Evolutionary conservation across 129 eudicot genomes (phyloP).

Genomic region (Flaveria linearis): DNA sequence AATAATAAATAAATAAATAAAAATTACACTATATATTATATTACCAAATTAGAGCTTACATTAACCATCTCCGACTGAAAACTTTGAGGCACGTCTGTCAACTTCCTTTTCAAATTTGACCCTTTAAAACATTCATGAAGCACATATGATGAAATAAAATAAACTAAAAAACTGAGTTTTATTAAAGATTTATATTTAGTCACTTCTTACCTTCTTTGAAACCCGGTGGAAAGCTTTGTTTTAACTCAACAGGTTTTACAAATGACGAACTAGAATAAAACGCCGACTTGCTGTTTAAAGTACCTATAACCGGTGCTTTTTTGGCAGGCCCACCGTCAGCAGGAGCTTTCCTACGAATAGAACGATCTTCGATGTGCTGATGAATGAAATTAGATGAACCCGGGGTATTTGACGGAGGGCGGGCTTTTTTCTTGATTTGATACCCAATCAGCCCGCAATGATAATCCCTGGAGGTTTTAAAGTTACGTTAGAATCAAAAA

Average conservation of each 20-base stretch:
- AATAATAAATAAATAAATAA: no score
- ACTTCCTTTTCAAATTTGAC: conserved; percentile 44
- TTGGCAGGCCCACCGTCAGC: conserved; percentile 28
- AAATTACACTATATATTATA: background rate
- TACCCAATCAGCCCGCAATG: conserved; percentile 93
- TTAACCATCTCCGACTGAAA: conserved; percentile 12
- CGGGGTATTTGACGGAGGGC: conserved; percentile 24
- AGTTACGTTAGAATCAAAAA: conserved; percentile 21
- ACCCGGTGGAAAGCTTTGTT: conserved; percentile 21
- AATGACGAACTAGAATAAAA: conserved; percentile 19
- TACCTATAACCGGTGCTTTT: conserved; percentile 26
- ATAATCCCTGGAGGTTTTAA: conserved; percentile 74
- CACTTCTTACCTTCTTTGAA: conserved; percentile 39
- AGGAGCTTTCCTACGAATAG: conserved; percentile 32
- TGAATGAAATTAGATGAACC: conserved; percentile 34
- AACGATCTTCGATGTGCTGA: conserved; percentile 37
- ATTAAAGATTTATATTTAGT: background rate
- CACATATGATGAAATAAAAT: conserved; percentile 7
- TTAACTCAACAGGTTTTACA: conserved; percentile 25
- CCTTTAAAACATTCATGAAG: conserved; percentile 28
- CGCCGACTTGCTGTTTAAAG: conserved; percentile 30
- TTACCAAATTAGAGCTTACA: conserved; percentile 28
- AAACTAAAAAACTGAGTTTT: background rate
- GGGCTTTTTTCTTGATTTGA: conserved; percentile 52
- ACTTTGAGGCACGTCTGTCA: conserved; percentile 14